Percentiles rank a stretch among this genome's conserved stretches.
These are phyloP conservation scores for Cucumis hystrix DNA, from an alignment of 306 rosid species.

Conservation along the genomic window DNA sequence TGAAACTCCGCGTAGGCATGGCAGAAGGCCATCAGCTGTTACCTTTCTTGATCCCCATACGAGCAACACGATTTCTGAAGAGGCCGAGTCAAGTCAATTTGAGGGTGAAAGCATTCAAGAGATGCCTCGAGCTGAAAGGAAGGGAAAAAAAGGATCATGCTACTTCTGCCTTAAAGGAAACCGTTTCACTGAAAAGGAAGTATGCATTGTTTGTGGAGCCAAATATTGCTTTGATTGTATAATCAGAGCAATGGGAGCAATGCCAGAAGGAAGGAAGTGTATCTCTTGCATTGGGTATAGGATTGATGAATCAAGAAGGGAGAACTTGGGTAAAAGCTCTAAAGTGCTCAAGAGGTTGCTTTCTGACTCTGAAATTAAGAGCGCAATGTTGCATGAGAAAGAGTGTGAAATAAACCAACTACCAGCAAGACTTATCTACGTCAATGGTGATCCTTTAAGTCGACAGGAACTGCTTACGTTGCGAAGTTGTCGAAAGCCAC, in stretches of 20 bases:
- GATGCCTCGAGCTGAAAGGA: constrained; percentile 34
- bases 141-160: constrained; percentile 52
- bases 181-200: constrained; percentile 44
- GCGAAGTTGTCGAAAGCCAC: constrained; percentile 38
- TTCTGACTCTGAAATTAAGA: constrained; percentile 21
- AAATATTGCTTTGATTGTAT: constrained; percentile 58
- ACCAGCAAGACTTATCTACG: constrained; percentile 30
- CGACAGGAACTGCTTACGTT: constrained; percentile 29
- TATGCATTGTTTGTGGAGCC: constrained; percentile 63
- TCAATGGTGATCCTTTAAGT: constrained; percentile 37
- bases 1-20: constrained; percentile 20
- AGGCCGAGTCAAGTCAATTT: constrained; percentile 16
- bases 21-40: constrained; percentile 37
- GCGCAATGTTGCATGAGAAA: constrained; percentile 32
- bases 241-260: constrained; percentile 65
- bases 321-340: constrained; percentile 38
- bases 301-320: constrained; percentile 44
- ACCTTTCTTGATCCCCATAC: constrained; percentile 37
- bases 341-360: constrained; percentile 45
- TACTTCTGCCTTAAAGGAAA: constrained; percentile 50
- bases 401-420: constrained; percentile 40
- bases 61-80: constrained; percentile 12
- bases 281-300: constrained; percentile 37
- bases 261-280: constrained; percentile 88
- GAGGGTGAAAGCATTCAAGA: constrained; percentile 15